These are phyloP conservation scores for Taphrina wiesneri DNA, from an alignment of 1,139 yeast species.

Conservation along the genomic window DNA sequence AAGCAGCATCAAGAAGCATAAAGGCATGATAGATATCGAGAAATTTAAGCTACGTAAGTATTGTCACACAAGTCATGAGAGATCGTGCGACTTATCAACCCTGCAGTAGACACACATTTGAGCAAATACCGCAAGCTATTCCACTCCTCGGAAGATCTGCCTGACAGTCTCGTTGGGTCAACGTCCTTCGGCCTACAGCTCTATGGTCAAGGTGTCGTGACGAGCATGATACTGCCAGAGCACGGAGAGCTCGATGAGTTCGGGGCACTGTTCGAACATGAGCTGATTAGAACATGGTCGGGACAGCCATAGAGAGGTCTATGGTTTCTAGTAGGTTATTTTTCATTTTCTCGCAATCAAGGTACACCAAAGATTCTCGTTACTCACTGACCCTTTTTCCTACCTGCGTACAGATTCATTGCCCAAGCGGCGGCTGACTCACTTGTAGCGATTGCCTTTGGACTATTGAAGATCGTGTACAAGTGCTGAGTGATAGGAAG, in stretches of 20 bases:
- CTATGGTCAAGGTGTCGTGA: not conserved
- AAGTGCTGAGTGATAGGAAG: slow-evolving; percentile 7
- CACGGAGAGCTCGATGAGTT: slow-evolving; percentile 1
- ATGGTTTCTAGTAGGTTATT: not conserved
- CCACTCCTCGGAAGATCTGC: not conserved
- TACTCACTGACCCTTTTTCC: not conserved
- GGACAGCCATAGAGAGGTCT: too few species aligned
- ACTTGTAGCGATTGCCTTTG: slow-evolving; percentile 9
- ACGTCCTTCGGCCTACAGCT: not conserved
- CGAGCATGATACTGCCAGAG: not conserved
- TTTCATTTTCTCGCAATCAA: not conserved
- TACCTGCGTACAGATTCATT: not conserved
- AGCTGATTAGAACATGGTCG: not conserved
- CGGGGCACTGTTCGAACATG: not conserved
- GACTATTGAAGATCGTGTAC: slow-evolving; percentile 2
- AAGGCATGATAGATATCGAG: not conserved
- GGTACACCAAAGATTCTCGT: not conserved
- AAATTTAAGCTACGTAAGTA: not conserved
- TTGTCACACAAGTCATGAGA: not conserved
- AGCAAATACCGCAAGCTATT: not conserved
- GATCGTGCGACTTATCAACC: not conserved
- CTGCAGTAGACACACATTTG: not conserved
- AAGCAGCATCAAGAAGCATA: not conserved
- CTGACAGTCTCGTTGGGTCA: not conserved
- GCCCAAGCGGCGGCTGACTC: slow-evolving; percentile 21